Percentiles rank a stretch among this genome's conserved stretches.
These are phyloP conservation scores for Chaetomiaceae sp. DNA, from an alignment of 2,329 filamentous ascomycete species.

Conservation along the genomic window DNA sequence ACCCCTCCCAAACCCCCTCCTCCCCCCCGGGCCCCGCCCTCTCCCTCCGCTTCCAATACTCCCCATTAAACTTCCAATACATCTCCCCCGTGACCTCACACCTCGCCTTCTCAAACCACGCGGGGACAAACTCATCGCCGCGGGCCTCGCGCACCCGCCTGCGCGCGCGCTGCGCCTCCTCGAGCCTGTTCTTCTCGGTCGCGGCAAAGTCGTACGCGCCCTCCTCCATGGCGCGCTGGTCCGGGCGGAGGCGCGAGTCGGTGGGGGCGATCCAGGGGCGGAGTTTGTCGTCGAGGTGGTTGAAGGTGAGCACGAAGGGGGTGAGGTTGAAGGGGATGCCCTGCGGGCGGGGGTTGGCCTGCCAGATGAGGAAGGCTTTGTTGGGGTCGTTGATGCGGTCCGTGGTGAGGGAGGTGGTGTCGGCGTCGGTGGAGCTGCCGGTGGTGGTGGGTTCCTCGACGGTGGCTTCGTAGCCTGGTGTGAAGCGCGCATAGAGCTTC, in stretches of 20 bases:
- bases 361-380: conserved; percentile 87
- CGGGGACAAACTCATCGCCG: conserved; percentile 76
- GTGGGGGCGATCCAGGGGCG: conserved; percentile 77
- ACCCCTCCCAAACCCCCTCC: conserved; percentile 56
- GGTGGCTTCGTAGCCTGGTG: conserved; percentile 79
- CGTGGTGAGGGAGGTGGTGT: conserved; percentile 39
- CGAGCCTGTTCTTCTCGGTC: conserved; percentile 87
- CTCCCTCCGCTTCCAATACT: conserved; percentile 78
- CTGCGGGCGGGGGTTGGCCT: conserved; percentile 72
- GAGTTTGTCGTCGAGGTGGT: conserved; percentile 83
- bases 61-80: conserved; percentile 83
- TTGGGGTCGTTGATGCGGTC: conserved; percentile 59
- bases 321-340: conserved; percentile 96
- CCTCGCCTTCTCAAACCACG: conserved; percentile 73
- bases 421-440: not conserved
- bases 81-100: conserved; percentile 80
- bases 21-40: conserved; percentile 58
- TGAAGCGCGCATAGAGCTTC: conserved; percentile 89
- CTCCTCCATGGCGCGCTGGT: conserved; percentile 97
- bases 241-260: conserved; percentile 85
- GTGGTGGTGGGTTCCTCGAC: conserved; percentile 51
- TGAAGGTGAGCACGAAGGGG: conserved; percentile 90
- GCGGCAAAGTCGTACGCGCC: conserved; percentile 95
- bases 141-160: conserved; percentile 66
- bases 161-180: conserved; percentile 81